Percentiles rank a stretch among this genome's conserved stretches.
phyloP scores from a whole-genome alignment of 441 rosid genomes.

The Raphanus hybrid region DNA sequence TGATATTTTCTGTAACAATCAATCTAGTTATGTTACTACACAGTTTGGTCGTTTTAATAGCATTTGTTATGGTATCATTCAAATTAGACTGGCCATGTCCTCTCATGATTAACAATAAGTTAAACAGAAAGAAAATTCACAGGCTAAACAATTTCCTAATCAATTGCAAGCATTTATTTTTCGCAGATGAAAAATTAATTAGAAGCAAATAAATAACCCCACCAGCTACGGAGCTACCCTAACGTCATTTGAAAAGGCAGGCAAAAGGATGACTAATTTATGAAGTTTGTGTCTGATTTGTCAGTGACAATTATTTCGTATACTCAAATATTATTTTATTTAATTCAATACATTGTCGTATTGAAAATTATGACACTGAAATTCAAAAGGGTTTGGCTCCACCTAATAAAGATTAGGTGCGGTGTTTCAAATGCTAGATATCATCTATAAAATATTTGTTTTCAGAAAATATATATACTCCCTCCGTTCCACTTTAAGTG shows the following conservation, averaged over 20 bases:
- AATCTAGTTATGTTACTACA: not conserved
- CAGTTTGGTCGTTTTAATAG: not conserved
- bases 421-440: conserved; percentile 17
- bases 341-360: conserved; percentile 10
- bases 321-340: not conserved
- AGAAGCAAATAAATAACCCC: conserved; percentile 15
- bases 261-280: not conserved
- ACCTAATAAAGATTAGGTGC: conserved; percentile 34
- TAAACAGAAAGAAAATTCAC: not conserved
- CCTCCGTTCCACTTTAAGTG: no score
- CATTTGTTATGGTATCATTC: not conserved
- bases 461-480: not conserved
- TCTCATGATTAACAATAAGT: not conserved
- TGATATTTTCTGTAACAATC: not conserved
- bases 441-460: conserved; percentile 11
- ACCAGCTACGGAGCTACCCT: not conserved
- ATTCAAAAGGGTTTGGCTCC: conserved; percentile 38
- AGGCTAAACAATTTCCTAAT: not conserved
- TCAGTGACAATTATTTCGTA: not conserved
- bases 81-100: not conserved
- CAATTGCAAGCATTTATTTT: not conserved
- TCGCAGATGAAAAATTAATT: not conserved
- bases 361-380: conserved; percentile 24
- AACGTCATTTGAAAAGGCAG: conserved; percentile 23
- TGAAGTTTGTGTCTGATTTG: not conserved